Evolutionary conservation across 208 protist species (phyloP).

Genomic region (Crithidia mellificae): DNA sequence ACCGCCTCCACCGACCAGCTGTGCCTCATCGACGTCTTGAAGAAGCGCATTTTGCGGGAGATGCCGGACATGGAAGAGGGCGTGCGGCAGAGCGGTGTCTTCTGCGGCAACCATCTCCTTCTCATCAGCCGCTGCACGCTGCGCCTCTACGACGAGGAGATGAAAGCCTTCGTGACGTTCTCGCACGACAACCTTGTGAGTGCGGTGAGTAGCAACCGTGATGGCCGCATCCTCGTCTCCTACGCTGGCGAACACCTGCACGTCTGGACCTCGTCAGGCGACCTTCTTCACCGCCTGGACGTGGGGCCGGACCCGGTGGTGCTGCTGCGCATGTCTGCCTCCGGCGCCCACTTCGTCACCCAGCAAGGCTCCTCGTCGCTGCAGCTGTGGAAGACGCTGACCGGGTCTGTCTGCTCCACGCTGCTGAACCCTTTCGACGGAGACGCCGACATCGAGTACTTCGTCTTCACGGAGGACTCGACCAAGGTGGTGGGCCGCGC

Average conservation of each 20-base stretch:
- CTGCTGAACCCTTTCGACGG: slow-evolving; percentile 41
- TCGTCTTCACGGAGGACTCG: slow-evolving; percentile 67
- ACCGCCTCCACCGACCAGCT: slow-evolving; percentile 36
- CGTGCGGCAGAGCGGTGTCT: slow-evolving; percentile 43
- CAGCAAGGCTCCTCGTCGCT: slow-evolving; percentile 51
- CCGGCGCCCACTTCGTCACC: slow-evolving; percentile 56
- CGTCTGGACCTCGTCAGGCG: slow-evolving; percentile 67
- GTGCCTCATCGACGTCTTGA: slow-evolving; percentile 67
- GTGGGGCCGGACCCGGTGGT: slow-evolving; percentile 58
- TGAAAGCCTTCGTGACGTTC: slow-evolving; percentile 36
- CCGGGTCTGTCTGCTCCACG: slow-evolving; percentile 34
- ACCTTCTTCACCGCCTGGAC: slow-evolving; percentile 70
- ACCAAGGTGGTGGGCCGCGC: slow-evolving; percentile 53
- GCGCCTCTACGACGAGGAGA: slow-evolving; percentile 52
- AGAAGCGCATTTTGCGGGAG: slow-evolving; percentile 55
- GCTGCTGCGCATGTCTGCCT: slow-evolving; percentile 57
- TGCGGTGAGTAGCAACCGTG: slow-evolving; percentile 51
- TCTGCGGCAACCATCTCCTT: slow-evolving; percentile 67
- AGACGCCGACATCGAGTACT: slow-evolving; percentile 39
- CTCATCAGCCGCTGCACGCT: slow-evolving; percentile 44
- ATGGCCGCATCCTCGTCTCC: slow-evolving; percentile 66
- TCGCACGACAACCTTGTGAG: slow-evolving; percentile 61
- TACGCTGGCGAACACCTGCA: slow-evolving; percentile 60
- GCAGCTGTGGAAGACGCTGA: slow-evolving; percentile 68
- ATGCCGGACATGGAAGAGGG: slow-evolving; percentile 49